These are phyloP conservation scores for Neurospora sp. DNA, from an alignment of 495 filamentous ascomycete genomes.

Conservation along the genomic window DNA sequence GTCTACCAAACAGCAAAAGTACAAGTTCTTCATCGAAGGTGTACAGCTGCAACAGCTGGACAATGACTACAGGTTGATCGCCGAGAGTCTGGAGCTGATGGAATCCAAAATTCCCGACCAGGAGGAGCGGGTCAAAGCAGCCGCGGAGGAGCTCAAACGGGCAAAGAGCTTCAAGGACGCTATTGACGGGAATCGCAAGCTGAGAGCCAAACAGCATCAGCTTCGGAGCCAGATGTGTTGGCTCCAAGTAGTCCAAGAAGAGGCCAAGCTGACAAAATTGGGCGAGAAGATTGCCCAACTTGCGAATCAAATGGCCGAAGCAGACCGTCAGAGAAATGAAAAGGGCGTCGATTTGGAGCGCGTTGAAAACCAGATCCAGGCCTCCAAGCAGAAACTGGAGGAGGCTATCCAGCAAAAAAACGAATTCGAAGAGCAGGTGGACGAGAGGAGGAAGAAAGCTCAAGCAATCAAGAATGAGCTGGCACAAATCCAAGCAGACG, in stretches of 20 bases:
- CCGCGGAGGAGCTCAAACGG: constrained; percentile 28
- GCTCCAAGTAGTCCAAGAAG: constrained; percentile 50
- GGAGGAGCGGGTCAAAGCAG: constrained; percentile 55
- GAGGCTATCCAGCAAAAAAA: constrained; percentile 11
- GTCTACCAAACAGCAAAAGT: constrained; percentile 74
- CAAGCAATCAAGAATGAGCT: constrained; percentile 24
- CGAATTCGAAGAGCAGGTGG: constrained; percentile 29
- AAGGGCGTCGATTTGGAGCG: constrained; percentile 18
- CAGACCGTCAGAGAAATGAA: constrained; percentile 13
- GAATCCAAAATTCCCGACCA: constrained; percentile 35
- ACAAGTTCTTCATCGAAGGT: constrained; percentile 93
- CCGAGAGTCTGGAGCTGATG: constrained; percentile 36
- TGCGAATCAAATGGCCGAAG: constrained; percentile 17
- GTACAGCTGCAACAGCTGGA: constrained; percentile 89
- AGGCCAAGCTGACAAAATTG: constrained; percentile 20
- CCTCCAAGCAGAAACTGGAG: constrained; percentile 13
- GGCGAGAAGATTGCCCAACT: constrained; percentile 23
- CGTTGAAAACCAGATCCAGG: constrained; percentile 20
- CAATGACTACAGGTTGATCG: constrained; percentile 77
- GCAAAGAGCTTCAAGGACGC: constrained; percentile 40
- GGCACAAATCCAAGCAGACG: constrained; percentile 27
- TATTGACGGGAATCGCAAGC: constrained; percentile 45
- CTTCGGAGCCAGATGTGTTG: constrained; percentile 56
- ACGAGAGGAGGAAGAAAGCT: constrained; percentile 25
- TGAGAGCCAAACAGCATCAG: constrained; percentile 41